Evolutionary conservation across 805 yeast species (phyloP), one percentile per base, ranked within the genome.

Genomic region (Lipomyces oligophaga): DNA sequence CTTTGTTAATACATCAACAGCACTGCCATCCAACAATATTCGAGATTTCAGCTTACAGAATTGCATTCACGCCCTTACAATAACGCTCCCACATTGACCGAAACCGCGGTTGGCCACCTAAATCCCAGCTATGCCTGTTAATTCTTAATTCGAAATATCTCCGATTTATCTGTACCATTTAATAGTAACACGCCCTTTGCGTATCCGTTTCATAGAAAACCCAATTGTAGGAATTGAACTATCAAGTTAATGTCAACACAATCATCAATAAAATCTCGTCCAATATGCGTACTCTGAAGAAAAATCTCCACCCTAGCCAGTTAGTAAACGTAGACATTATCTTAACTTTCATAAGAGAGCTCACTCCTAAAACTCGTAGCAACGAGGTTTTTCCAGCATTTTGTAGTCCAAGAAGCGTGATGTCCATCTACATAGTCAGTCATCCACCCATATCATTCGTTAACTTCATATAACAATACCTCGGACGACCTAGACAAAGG

Each of bases 11-110:
- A 10, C 30, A 10, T 13, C 30, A 13, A 10, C 30, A 10, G 30
- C 30, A 27, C 30, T 10, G 30, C 30, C 10, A 8, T 16, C 13
- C 21, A 27, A 27, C 20, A 28, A 28, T 25, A 10, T 15, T n/a
- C 15, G 16, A 8, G 11, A n/a, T n/a, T n/a, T 7, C 5, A 22
- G 54, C 62, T 34, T 47, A 59, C 58, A 65, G 57, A 30, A 66
- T 65, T 11, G 68, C 68, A 41, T 57, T 58, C 40, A 63, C 67
- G 8, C 68, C 69, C 38, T 63, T 57, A 47, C 70, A 66, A 44
- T 66, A 66, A 18, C 70, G 58, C 38, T 66, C 70, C 70, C 70
- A 66, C 70, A 66, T 65, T 24, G 66, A 58, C 39, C 70, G 43
- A 52, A 66, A 66, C 28, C 70, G 54, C 5, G 69, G 68, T 51